These are phyloP conservation scores for Parmelia sp. DNA, from an alignment of 495 filamentous ascomycete species.

Conservation along the genomic window DNA sequence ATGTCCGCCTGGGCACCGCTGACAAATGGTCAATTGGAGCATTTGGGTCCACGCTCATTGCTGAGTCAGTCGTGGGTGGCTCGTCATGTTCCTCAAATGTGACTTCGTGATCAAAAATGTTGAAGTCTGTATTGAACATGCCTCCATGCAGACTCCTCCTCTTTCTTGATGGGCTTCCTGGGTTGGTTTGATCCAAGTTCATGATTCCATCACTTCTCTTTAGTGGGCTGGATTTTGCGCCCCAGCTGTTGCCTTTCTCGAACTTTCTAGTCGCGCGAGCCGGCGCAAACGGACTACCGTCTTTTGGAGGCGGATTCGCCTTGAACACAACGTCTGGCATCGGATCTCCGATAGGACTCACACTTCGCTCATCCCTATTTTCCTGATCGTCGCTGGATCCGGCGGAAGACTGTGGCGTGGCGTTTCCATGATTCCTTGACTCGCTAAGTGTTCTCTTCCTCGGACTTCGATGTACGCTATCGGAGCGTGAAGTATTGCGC, in stretches of 20 bases:
- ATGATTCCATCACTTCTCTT: slow-evolving; percentile 89
- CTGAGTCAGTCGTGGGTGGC: slow-evolving; percentile 26
- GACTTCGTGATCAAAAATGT: slow-evolving; percentile 60
- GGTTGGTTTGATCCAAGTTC: slow-evolving; percentile 68
- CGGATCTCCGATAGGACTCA: slow-evolving; percentile 30
- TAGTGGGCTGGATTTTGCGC: slow-evolving; percentile 71
- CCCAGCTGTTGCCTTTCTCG: slow-evolving; percentile 30
- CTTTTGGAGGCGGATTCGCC: slow-evolving; percentile 6
- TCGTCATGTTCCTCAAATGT: slow-evolving; percentile 27
- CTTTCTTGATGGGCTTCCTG: slow-evolving; percentile 83
- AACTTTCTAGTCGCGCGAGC: slow-evolving; percentile 43
- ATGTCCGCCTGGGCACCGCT: slow-evolving; percentile 49
- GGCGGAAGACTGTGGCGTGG: slow-evolving; percentile 39
- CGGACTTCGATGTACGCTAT: slow-evolving; percentile 67
- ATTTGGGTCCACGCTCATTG: slow-evolving; percentile 27
- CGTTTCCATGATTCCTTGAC: slow-evolving; percentile 65
- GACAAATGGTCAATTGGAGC: slow-evolving; percentile 28
- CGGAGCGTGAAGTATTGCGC: slow-evolving; percentile 42
- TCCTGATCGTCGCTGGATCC: slow-evolving; percentile 30
- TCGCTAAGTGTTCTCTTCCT: slow-evolving; percentile 66
- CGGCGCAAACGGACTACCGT: slow-evolving; percentile 39
- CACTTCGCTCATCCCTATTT: slow-evolving; percentile 18
- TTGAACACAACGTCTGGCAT: slow-evolving; percentile 25
- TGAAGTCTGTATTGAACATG: slow-evolving; percentile 54
- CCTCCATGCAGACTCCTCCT: slow-evolving; percentile 72